Evolutionary conservation across 108 stramenopile genomes (phyloP), one percentile per base, ranked within the genome.

Genomic region (Skeletonema grethae): DNA sequence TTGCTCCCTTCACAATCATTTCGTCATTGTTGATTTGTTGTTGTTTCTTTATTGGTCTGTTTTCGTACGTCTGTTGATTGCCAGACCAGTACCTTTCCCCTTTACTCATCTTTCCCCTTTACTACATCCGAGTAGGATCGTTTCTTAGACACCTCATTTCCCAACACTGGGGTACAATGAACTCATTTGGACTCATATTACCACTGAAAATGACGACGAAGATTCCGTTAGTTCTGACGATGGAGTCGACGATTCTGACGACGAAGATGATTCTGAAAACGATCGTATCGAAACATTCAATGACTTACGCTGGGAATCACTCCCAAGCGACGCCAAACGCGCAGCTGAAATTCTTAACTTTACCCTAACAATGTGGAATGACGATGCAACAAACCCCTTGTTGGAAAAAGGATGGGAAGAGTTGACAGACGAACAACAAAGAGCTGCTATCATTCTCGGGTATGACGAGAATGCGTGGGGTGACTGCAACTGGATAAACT

Each of bases 111-210:
- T n/a, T n/a, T n/a, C n/a, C n/a, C n/a, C n/a, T n/a, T n/a, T n/a
- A n/a, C n/a, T n/a, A n/a, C n/a, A n/a, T n/a, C n/a, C n/a, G n/a
- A n/a, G n/a, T n/a, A n/a, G n/a, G n/a, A n/a, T n/a, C n/a, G n/a
- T n/a, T n/a, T n/a, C n/a, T n/a, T n/a, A n/a, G n/a, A n/a, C n/a
- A n/a, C n/a, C n/a, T n/a, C n/a, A n/a, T n/a, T n/a, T n/a, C n/a
- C n/a, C n/a, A n/a, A n/a, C n/a, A n/a, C n/a, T n/a, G 45, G 86
- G 86, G 1, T 85, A 85, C 57, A 72, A 82, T 72, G 11, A 84
- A 31, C 7, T 57, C 13, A 59, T 58, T 35, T 87, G 86, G 86
- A 60, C 77, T 25, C 43, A 61, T 8, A 20, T 69, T 20, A 69
- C 56, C 34, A 8, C 58, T n/a, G 57, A 57, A 57, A 57, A 41